Base-by-base conservation (phyloP, 2,329 filamentous ascomycete genomes). In the Pseudocercospora macadamiae region DNA sequence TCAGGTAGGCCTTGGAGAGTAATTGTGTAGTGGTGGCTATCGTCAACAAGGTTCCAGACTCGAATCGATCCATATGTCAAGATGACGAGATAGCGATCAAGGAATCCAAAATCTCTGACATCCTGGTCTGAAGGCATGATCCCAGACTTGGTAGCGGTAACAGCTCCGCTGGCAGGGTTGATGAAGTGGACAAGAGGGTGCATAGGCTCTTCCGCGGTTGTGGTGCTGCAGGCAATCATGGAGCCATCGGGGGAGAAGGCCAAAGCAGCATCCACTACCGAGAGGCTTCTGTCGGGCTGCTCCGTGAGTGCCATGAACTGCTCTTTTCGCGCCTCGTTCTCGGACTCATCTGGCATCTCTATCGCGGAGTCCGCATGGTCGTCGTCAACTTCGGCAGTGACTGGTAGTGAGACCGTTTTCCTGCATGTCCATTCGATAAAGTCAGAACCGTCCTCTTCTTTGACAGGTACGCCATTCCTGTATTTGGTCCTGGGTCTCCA, bases 231-330 rank as follows among this genome's bases (percentile, higher is more conserved):
- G 51, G 91, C 91, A n/a, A 96, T 78, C 1, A 90, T 85, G 10
- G 91, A 96, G 1, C 90, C 91, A 71, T 96, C 92, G 63, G 90
- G 86, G 0, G 92, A 96, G 71, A 90, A 96, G 21, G 87, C 81
- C 37, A 97, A 74, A 44, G 84, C 85, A 12, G 89, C 90, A 58
- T 85, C 83, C 9, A 58, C 57, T 12, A 61, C 52, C 10, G 47
- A 49, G 10, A 49, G 47, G 16, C 16, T 30, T 30, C 28, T 19
- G 2, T 16, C 19, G 25, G 47, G 47, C 4, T 16, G 16, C 9
- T 7, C 10, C 25, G 19, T 18, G 26, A 49, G n/a, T 18, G 21
- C 42, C n/a, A 21, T 21, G 8, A 53, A 36, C 28, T 53, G 42
- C 26, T 37, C 49, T 23, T 55, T 57, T 23, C 45, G 25, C n/a